Percentiles rank a stretch among this genome's conserved stretches.
These are phyloP conservation scores for Lithospermum erythrorhizon DNA, from an alignment of 257 asterid genomes.

Conservation along the genomic window DNA sequence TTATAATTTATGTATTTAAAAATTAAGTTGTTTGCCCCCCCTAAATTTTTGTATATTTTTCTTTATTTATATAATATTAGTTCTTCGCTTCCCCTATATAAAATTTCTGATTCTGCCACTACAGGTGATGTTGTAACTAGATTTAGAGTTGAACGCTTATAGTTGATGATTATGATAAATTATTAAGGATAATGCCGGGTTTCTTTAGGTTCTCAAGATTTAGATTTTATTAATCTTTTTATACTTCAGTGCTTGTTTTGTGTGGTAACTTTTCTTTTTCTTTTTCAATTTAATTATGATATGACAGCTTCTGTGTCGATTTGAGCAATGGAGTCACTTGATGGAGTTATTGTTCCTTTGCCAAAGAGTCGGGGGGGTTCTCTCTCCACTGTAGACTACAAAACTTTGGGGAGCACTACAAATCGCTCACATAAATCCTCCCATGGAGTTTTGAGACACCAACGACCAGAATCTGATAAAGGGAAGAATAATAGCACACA, in stretches of 20 bases:
- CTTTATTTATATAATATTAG: too few species aligned
- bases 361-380: slow-evolving; percentile 37
- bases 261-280: slow-evolving; percentile 8
- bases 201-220: background rate
- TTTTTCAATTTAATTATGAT: slow-evolving; percentile 14
- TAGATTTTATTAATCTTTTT: background rate
- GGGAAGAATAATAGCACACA: slow-evolving; percentile 7
- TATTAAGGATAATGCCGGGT: background rate
- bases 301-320: slow-evolving; percentile 29
- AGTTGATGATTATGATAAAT: background rate
- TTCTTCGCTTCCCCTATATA: too few species aligned
- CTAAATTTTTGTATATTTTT: too few species aligned
- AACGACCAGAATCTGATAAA: slow-evolving; percentile 12
- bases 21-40: too few species aligned
- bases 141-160: background rate
- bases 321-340: slow-evolving; percentile 49
- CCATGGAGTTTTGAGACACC: slow-evolving; percentile 10
- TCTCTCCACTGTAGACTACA: slow-evolving; percentile 21
- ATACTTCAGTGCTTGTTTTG: slow-evolving; percentile 1
- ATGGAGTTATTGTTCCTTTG: slow-evolving; percentile 42
- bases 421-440: slow-evolving; percentile 34
- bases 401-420: slow-evolving; percentile 22
- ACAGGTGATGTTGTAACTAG: too few species aligned
- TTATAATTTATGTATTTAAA: too few species aligned
- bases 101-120: too few species aligned